Percentiles rank a stretch among this genome's conserved stretches.
phyloP scores from a whole-genome alignment of 768 basidiomycete species.

The Rhodotorula sphaerocarpa region DNA sequence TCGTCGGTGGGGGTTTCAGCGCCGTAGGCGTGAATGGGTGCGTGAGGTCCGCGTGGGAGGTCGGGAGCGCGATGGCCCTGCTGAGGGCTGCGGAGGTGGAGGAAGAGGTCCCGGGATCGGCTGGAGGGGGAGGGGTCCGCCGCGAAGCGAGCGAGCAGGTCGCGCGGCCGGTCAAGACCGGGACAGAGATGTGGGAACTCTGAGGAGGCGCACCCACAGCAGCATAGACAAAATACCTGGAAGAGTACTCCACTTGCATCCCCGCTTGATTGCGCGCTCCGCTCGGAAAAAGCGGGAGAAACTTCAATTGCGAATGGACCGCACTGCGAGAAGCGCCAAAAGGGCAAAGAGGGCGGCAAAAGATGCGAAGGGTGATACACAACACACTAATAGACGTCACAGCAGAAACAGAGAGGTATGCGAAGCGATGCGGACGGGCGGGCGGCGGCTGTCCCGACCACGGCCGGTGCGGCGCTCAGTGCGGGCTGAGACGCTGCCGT shows the following conservation, averaged over 20 bases:
- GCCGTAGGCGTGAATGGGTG: conserved; percentile 28
- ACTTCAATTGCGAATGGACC: too few species aligned
- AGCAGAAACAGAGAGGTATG: too few species aligned
- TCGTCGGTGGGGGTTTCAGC: conserved; percentile 24
- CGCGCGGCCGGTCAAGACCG: conserved; percentile 4
- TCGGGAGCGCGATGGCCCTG: conserved; percentile 11
- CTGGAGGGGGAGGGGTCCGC: too few species aligned
- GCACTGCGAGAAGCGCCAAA: too few species aligned
- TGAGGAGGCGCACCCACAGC: background rate
- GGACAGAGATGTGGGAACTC: conserved; percentile 28
- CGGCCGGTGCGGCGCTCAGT: too few species aligned
- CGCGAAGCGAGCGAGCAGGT: background rate
- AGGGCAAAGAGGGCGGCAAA: background rate
- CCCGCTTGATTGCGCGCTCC: too few species aligned
- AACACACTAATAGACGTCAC: background rate
- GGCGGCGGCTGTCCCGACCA: too few species aligned
- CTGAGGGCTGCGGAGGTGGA: background rate
- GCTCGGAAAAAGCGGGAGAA: too few species aligned
- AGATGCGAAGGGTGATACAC: background rate
- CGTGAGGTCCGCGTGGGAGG: conserved; percentile 26
- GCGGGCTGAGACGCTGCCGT: background rate
- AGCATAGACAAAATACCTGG: background rate
- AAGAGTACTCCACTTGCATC: background rate
- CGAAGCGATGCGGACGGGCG: too few species aligned
- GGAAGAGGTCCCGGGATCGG: too few species aligned